These are phyloP conservation scores for Pleurotus eryngii DNA, from an alignment of 768 basidiomycete genomes.

Conservation along the genomic window DNA sequence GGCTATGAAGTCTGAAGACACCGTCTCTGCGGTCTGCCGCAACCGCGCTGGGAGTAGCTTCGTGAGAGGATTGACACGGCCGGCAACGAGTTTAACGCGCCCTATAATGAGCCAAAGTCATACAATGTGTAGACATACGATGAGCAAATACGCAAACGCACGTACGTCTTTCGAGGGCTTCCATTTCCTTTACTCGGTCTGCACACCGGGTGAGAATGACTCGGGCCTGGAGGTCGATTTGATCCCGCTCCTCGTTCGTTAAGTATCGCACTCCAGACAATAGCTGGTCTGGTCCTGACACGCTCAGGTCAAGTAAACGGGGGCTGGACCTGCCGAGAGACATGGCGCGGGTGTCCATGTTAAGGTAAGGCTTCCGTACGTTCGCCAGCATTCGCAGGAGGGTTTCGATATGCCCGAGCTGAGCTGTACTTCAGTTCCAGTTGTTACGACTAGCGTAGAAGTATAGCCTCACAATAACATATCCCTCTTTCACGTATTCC, in stretches of 20 bases:
- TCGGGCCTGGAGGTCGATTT: constrained; percentile 90
- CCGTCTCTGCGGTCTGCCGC: constrained; percentile 47
- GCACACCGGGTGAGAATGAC: constrained; percentile 83
- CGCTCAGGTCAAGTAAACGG: constrained; percentile 53
- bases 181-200: constrained; percentile 85
- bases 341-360: constrained; percentile 59
- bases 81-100: constrained; percentile 63
- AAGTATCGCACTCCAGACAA: constrained; percentile 71
- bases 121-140: constrained; percentile 11
- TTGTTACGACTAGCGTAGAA: not conserved
- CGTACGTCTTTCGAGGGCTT: constrained; percentile 81
- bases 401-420: constrained; percentile 74
- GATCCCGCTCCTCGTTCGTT: constrained; percentile 89
- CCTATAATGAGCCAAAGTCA: constrained; percentile 35
- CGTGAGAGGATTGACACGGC: constrained; percentile 60
- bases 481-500: constrained; percentile 73
- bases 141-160: constrained; percentile 11
- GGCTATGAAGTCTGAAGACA: constrained; percentile 71
- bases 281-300: constrained; percentile 38
- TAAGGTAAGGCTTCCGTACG: constrained; percentile 86
- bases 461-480: constrained; percentile 52
- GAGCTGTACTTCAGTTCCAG: not conserved
- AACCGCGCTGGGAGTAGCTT: constrained; percentile 73
- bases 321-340: constrained; percentile 49
- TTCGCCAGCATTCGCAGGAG: constrained; percentile 68